Evolutionary conservation across 768 basidiomycete genomes (phyloP).

Genomic region (Multifurca ochricompacta): DNA sequence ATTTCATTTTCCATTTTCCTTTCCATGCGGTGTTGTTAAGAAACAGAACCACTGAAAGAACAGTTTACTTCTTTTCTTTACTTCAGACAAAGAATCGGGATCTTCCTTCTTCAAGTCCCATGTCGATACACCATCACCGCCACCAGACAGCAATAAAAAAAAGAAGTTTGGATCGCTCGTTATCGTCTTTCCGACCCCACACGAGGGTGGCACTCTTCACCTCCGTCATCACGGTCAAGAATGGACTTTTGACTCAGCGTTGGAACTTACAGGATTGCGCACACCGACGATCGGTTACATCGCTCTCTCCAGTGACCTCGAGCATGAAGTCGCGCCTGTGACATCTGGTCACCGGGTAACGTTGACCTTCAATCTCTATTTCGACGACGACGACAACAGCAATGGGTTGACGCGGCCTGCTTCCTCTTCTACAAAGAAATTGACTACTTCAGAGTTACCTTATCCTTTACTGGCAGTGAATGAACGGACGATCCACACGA

Average conservation of each 20-base stretch:
- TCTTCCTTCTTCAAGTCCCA: constrained; percentile 50
- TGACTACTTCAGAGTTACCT: background rate
- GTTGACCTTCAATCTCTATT: constrained; percentile 37
- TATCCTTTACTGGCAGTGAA: background rate
- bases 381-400: background rate
- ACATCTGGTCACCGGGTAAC: constrained; percentile 37
- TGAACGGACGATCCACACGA: constrained; percentile 11
- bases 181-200: constrained; percentile 38
- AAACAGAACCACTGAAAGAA: too few relatives aligned
- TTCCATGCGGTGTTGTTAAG: too few relatives aligned
- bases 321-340: constrained; percentile 40
- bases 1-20: too few relatives aligned
- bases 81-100: constrained; percentile 35
- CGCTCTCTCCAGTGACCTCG: constrained; percentile 39
- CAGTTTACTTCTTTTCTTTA: background rate
- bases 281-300: constrained; percentile 29
- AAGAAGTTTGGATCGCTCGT: constrained; percentile 48
- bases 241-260: constrained; percentile 33
- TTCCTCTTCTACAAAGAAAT: background rate
- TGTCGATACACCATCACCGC: constrained; percentile 39
- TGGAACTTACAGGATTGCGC: constrained; percentile 16
- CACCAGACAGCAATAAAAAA: too few relatives aligned
- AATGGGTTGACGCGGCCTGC: too few relatives aligned
- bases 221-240: constrained; percentile 31
- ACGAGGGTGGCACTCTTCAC: constrained; percentile 38